Evolutionary conservation across 805 yeast genomes (phyloP).

Genomic region (Wickerhamomyces alni): DNA sequence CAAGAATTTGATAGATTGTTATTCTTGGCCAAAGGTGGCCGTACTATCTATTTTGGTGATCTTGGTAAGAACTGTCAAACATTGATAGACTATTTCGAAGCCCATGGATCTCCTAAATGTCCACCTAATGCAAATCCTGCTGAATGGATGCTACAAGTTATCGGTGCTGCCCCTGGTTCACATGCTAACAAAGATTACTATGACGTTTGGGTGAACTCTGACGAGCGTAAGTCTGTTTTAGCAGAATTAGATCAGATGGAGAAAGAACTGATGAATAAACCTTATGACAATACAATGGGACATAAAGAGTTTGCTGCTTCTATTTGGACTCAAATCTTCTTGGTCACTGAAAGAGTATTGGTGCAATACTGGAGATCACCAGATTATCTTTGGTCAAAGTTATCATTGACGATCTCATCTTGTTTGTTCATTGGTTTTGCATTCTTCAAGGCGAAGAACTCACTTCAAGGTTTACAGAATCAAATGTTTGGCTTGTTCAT

Average conservation of each 20-base stretch:
- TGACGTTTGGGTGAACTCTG: constrained; percentile 52
- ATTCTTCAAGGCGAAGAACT: constrained; percentile 54
- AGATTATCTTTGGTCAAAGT: constrained; percentile 50
- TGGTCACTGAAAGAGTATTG: constrained; percentile 46
- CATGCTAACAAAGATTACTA: constrained; percentile 52
- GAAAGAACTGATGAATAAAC: constrained; percentile 27
- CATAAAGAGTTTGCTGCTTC: constrained; percentile 39
- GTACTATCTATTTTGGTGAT: constrained; percentile 78
- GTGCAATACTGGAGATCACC: constrained; percentile 65
- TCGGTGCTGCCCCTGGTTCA: constrained; percentile 81
- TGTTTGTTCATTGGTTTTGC: constrained; percentile 64
- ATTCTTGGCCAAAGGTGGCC: constrained; percentile 69
- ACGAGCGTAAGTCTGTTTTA: constrained; percentile 31
- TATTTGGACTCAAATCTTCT: constrained; percentile 31
- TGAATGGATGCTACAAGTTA: constrained; percentile 65
- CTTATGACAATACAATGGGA: constrained; percentile 21
- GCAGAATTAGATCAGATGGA: constrained; percentile 31
- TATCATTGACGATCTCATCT: constrained; percentile 43
- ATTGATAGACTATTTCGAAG: constrained; percentile 62
- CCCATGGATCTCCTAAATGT: constrained; percentile 67
- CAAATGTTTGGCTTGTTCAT: constrained; percentile 58
- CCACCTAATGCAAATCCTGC: constrained; percentile 61
- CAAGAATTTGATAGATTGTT: constrained; percentile 63
- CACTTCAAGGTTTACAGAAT: constrained; percentile 60
- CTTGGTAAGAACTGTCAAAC: constrained; percentile 58